Evolutionary conservation across 768 basidiomycete genomes (phyloP), one percentile per base, ranked within the genome.

Genomic region (Mycena albidolilacea): DNA sequence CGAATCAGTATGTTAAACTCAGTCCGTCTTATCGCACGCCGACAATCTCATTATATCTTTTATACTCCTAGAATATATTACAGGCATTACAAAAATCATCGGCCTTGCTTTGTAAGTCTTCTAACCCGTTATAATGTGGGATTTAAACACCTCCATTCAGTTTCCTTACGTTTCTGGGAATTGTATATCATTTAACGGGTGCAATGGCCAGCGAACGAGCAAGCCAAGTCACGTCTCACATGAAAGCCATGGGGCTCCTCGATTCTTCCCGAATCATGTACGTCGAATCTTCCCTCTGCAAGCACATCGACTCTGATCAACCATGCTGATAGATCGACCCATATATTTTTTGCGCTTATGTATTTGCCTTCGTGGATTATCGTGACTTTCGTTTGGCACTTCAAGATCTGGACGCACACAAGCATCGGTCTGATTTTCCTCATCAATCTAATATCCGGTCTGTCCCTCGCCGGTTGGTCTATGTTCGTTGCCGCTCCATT

Each of bases 301-400:
- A 30, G 30, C 30, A 30, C 30, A 30, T 30, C 30, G 4, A 30
- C 30, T 30, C 30, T 30, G 30, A 30, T 30, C 30, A 30, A 3
- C 30, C 30, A 30, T 4, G 30, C 30, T 30, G 30, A 30, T 30
- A 30, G 30, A 30, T 30, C 30, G 30, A 30, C 86, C 93, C 46
- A 87, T 93, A 59, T 71, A 90, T 87, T 86, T 87, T 3, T 95
- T 94, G 94, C 91, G 94, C 76, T 91, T 5, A 86, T 88, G 1
- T 95, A 95, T 78, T 87, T 95, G 30, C 93, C 93, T 0, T 92
- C 91, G 1, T 95, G 94, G 94, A 83, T 94, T 57, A 85, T 91
- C 55, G 88, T 93, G 21, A 83, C 88, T 19, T 76, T 93, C 41
- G 82, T 87, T 39, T 95, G 93, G 92, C 90, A 89, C 77, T 87